A percentile compares a stretch with the other conserved stretches of the same genome.
Evolutionary conservation across 768 basidiomycete species (phyloP).

Genomic region (Lepiota brunneoincarnata): DNA sequence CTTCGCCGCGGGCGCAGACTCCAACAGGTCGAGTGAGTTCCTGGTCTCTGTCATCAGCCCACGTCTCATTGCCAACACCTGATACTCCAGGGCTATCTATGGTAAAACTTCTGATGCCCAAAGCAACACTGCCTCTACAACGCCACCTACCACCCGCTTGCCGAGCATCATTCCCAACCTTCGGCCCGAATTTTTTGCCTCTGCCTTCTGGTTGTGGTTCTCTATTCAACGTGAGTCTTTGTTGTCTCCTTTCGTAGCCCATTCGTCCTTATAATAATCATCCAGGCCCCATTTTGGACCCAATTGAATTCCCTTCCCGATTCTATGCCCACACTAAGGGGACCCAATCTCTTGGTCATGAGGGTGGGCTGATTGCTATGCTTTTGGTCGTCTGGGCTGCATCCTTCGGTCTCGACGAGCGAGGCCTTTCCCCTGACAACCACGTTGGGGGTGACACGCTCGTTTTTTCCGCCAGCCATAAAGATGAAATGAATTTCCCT

Average conservation of each 20-base stretch:
- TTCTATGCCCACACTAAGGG: constrained; percentile 67
- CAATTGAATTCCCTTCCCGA: constrained; percentile 73
- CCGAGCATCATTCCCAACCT: constrained; percentile 68
- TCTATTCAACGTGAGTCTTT: constrained; percentile 62
- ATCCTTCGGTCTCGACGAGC: constrained; percentile 85
- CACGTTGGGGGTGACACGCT: constrained; percentile 19
- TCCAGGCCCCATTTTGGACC: constrained; percentile 83
- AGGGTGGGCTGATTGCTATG: constrained; percentile 76
- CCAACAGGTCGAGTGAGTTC: constrained; percentile 79
- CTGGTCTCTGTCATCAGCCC: neutral
- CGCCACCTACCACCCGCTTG: constrained; percentile 36
- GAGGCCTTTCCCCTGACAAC: constrained; percentile 52
- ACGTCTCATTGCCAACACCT: constrained; percentile 7
- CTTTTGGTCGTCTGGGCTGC: constrained; percentile 86
- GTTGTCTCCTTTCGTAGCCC: neutral
- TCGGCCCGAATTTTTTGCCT: constrained; percentile 75
- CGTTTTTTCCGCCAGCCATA: neutral
- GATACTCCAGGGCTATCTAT: constrained; percentile 62
- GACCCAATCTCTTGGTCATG: constrained; percentile 57
- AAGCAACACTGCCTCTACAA: constrained; percentile 27
- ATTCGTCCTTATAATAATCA: neutral
- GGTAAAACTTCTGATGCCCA: constrained; percentile 60
- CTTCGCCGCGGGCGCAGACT: constrained; percentile 75
- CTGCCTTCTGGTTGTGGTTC: constrained; percentile 84
- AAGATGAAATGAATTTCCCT: constrained; percentile 7